Conservation (phyloP, 345 rosid genomes). For the Populus deltoides region DNA sequence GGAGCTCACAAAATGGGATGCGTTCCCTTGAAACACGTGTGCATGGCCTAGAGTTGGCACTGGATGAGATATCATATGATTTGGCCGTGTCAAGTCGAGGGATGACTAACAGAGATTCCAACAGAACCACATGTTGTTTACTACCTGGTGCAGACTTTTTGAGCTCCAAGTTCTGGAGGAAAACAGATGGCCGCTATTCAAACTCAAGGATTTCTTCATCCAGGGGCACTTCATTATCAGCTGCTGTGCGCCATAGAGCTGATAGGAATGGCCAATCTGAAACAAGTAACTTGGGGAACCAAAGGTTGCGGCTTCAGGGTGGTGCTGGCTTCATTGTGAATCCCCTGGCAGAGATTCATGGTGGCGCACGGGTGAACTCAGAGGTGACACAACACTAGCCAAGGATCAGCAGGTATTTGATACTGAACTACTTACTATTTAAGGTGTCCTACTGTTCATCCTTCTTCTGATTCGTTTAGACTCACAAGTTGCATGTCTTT, state of each 20-base stretch:
- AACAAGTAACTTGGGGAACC: conserved; percentile 37
- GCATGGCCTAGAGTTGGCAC: conserved; percentile 77
- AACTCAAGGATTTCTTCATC: conserved; percentile 45
- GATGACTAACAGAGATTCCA: conserved; percentile 49
- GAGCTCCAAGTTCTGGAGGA: conserved; percentile 78
- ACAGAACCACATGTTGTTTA: conserved; percentile 62
- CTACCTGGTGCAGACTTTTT: conserved; percentile 65
- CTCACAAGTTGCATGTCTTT: neutral
- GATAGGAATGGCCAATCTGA: conserved; percentile 35
- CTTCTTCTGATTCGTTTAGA: neutral
- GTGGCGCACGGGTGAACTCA: conserved; percentile 30
- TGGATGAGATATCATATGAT: conserved; percentile 94
- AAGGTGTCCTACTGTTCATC: neutral
- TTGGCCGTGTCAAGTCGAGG: conserved; percentile 72
- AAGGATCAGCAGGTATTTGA: conserved; percentile 20
- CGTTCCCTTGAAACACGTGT: conserved; percentile 77
- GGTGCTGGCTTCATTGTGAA: conserved; percentile 64
- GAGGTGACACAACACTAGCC: conserved; percentile 29
- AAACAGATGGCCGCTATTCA: conserved; percentile 41
- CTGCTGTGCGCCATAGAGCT: conserved; percentile 32
- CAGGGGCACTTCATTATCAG: conserved; percentile 22
- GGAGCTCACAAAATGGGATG: conserved; percentile 84
- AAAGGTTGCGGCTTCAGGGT: conserved; percentile 46
- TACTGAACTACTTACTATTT: neutral
- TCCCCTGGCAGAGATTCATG: conserved; percentile 77